Evolutionary conservation across 208 protist genomes (phyloP), one percentile per base, ranked within the genome.

Genomic region (Balamuthia mandrillaris): DNA sequence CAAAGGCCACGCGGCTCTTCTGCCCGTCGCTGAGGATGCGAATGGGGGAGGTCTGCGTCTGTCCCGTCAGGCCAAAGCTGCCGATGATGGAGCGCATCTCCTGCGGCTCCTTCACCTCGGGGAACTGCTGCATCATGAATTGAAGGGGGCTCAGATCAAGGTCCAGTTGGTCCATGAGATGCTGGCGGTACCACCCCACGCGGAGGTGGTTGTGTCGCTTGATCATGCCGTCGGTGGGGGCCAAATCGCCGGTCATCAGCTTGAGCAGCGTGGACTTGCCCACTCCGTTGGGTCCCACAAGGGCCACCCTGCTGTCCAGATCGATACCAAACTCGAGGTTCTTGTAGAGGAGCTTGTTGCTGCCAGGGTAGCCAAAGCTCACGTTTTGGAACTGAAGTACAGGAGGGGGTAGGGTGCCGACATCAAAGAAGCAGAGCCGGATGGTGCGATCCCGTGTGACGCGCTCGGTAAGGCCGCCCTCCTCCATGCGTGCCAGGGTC

Each of bases 151-250:
- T 96, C 10, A 97, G 87, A 1, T 94, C 88, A 83, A 95, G 91
- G 88, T 98, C 94, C 29, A 99, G 95, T 84, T 96, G 94, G 68
- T 99, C 96, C 6, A 94, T 94, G 86, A 97, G 95, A 90, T 99
- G 97, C 92, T 99, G 97, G 81, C 96, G 92, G 88, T 97, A 98
- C 75, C 94, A 91, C 49, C 94, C 96, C 49, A 94, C 90, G 33
- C 87, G 74, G 3, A 92, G 63, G 47, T 94, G 88, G 51, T 24
- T 47, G 65, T 96, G 81, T n/a, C 79, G 61, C 18, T 70, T 94
- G 14, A 92, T 74, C n/a, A 78, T 51, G 72, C 89, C 90, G 14
- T 83, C 41, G 33, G 87, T 91, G 33, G 90, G 90, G 14, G 39
- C 47, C 7, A 91, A 39, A 24, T 91, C 86, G 68, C 86, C 85